Conservation (phyloP, 148 eudicot genomes). For the Spergularia bocconei region DNA sequence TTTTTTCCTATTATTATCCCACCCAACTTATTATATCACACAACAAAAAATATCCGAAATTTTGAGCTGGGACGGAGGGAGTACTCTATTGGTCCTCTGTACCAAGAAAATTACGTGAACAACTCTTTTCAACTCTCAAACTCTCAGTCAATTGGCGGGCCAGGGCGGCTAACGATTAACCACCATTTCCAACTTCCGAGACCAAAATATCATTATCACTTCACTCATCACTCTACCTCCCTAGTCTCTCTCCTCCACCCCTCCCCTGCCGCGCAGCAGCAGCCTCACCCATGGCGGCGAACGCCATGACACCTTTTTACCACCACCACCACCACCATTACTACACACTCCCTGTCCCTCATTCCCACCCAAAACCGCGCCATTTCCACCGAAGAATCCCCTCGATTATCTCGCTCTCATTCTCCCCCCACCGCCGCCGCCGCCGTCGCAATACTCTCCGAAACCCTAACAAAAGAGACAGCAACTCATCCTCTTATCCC, state of each 20-base stretch:
- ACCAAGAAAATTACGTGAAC: no score
- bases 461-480: constrained; percentile 23
- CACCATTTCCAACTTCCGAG: background rate
- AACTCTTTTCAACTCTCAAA: no score
- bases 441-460: constrained; percentile 52
- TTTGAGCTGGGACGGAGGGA: no score
- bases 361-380: background rate
- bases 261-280: background rate
- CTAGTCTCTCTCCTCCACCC: background rate
- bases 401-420: constrained; percentile 16
- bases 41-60: no score
- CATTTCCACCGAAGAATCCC: constrained; percentile 3
- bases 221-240: background rate
- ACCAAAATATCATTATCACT: background rate
- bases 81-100: no score
- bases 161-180: background rate
- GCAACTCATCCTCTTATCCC: constrained; percentile 3
- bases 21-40: no score
- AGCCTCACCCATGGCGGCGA: constrained; percentile 13
- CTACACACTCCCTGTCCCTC: background rate
- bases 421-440: constrained; percentile 39
- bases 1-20: no score
- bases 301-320: constrained; percentile 1
- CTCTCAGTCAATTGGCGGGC: background rate
- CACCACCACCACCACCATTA: background rate